Evolutionary conservation across 306 rosid species (phyloP), one percentile per base, ranked within the genome.

Genomic region (Pyrus communis): DNA sequence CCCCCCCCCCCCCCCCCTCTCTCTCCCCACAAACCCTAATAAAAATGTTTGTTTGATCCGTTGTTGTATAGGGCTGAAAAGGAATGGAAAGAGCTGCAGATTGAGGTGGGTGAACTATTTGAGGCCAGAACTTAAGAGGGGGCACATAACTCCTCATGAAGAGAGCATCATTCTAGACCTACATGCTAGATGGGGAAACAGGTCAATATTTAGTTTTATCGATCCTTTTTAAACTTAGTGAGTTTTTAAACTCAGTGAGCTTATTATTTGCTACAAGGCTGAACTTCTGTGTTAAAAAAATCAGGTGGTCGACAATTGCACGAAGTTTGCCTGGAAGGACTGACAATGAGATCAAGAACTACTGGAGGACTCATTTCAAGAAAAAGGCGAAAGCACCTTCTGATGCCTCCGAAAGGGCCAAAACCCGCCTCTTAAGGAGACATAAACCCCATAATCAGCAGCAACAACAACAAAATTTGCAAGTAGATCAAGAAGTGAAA

Each of bases 31-130:
- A 35, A 35, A 35, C 42, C 42, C 42, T 38, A 38, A 38, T 38
- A 38, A 38, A 7, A 38, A 38, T 38, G 10, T 38, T 38, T 38
- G 42, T 7, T 38, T 38, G 42, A 38, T 38, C 42, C 8, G 42
- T 38, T 38, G 42, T 7, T 38, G 42, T 7, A 76, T 83, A 93
- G 98, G 98, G 59, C 74, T 93, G 85, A 93, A 86, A 79, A 91
- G 98, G 85, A 93, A 91, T 87, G 98, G 98, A 31, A 93, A 93
- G 87, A 93, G 98, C 78, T 93, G 98, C 86, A 88, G 98, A 84
- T 71, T 93, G 86, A 91, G 98, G 80, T 93, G 98, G 98, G 97
- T 93, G 86, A 93, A 93, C 75, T 93, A 93, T 73, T 77, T 93
- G 52, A 89, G 98, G 75, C 98, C 98, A n/a, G 98, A 93, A 80